These are phyloP conservation scores for Lindgomyces ingoldianus DNA, from an alignment of 495 filamentous ascomycete species.

Conservation along the genomic window DNA sequence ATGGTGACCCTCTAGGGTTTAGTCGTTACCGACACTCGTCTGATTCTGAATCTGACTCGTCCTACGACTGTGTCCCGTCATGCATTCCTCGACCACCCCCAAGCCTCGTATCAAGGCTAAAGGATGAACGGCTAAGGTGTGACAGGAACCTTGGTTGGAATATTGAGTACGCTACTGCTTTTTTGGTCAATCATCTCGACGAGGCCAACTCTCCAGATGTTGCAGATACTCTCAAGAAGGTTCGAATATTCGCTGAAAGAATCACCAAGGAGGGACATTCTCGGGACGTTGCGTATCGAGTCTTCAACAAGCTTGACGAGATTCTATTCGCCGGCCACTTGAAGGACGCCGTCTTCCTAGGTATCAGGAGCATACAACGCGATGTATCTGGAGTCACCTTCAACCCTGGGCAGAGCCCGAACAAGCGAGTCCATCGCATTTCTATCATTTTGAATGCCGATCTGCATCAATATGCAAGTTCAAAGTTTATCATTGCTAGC, in stretches of 20 bases:
- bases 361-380: conserved; percentile 7
- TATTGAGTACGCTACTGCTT: conserved; percentile 33
- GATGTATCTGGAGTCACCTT: conserved; percentile 30
- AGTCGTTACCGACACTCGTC: not conserved
- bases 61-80: not conserved
- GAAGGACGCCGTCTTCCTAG: conserved; percentile 29
- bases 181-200: conserved; percentile 31
- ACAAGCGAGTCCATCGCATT: conserved; percentile 20
- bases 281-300: conserved; percentile 13
- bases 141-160: conserved; percentile 33
- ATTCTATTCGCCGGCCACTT: conserved; percentile 29
- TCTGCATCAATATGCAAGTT: conserved; percentile 2
- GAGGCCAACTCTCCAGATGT: conserved; percentile 10
- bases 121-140: conserved; percentile 16
- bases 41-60: conserved; percentile 13
- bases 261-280: not conserved
- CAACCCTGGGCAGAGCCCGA: conserved; percentile 13
- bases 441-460: conserved; percentile 28
- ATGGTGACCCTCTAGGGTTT: conserved; percentile 11
- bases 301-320: conserved; percentile 28
- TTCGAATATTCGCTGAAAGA: conserved; percentile 3
- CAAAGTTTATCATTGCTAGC: conserved; percentile 20
- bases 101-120: not conserved
- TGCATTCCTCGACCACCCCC: not conserved
- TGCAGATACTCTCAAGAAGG: conserved; percentile 7